Base-by-base conservation (phyloP, 768 basidiomycete genomes). In the Mycena polygramma region DNA sequence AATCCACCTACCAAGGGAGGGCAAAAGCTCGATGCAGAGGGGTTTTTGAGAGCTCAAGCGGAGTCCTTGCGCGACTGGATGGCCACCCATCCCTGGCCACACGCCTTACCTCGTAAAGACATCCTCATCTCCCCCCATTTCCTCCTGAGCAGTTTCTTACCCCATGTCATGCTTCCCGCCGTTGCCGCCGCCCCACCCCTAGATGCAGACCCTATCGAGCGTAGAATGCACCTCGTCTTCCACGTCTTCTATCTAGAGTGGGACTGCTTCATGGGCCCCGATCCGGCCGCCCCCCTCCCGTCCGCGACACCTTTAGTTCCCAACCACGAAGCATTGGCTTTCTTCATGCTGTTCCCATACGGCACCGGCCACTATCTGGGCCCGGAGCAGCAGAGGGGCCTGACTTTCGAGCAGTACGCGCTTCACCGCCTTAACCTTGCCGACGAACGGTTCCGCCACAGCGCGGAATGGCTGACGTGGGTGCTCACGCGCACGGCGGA, bases 171-270 rank as follows among this genome's bases (percentile, higher is more conserved):
- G 46, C 46, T 48, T 19, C 46, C 46, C 46, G 20, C 46, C 46
- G 30, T 30, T 30, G 30, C 46, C 19, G 46, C 19, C 46, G 46
- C 15, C 20, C 46, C 30, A 30, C 30, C 30, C 30, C 2, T 48
- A 14, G 17, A 17, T n/a, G 17, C 46, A 48, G 15, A 48, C 19
- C 20, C 46, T 17, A 3, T 19, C 15, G 2, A 37, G 22, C 22
- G 49, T 20, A 30, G 9, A 13, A 6, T 53, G n/a, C 15, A 39
- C 22, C 24, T 61, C 22, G 59, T 35, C 2, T 53, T 53, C 61
- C 49, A 52, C 26, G 15, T 62, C n/a, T 62, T 62, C 49, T 62
- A 62, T 35, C 15, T 62, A 11, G 61, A 62, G 49, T 62, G 61
- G 61, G 61, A 52, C 61, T 62, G 61, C 51, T 62, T 62, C 61